Conservation (phyloP, 768 basidiomycete species). For the Leccinum subtestaceum region DNA sequence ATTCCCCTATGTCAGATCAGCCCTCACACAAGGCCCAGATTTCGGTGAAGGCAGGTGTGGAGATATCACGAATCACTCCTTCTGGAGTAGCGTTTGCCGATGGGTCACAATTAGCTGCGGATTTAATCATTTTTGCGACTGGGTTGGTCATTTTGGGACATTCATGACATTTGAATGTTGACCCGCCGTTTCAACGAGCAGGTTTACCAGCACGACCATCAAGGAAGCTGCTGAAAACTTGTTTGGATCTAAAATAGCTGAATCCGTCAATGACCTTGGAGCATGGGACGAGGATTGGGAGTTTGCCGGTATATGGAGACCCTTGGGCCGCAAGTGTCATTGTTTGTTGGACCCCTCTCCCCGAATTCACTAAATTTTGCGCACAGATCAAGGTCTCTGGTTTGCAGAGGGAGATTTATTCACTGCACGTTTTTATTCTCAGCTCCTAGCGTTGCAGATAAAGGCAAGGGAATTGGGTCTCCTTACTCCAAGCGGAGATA, state of each 20-base stretch:
- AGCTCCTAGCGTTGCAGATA: constrained; percentile 1
- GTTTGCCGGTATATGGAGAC: constrained; percentile 10
- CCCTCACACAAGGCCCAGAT: neutral
- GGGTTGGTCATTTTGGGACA: neutral
- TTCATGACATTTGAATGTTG: neutral
- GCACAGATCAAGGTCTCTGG: neutral
- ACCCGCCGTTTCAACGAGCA: neutral
- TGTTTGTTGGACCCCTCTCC: neutral
- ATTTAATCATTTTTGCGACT: neutral
- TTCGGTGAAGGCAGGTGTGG: neutral
- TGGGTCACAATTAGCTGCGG: neutral
- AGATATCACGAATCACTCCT: neutral
- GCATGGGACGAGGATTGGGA: constrained; percentile 10
- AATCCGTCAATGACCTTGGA: constrained; percentile 10
- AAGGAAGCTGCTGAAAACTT: neutral
- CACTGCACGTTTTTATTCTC: constrained; percentile 1
- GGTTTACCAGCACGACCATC: neutral
- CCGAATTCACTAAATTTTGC: neutral
- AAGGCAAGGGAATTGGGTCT: constrained; percentile 1
- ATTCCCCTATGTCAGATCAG: neutral
- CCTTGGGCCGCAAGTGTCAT: constrained; percentile 3
- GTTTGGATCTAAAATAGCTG: constrained; percentile 3
- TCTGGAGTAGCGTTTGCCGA: neutral
- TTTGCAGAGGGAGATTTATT: constrained; percentile 5
- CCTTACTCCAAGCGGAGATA: neutral